Evolutionary conservation across 176 grass and related monocot species (phyloP).

Genomic region (Panicum miliaceum): DNA sequence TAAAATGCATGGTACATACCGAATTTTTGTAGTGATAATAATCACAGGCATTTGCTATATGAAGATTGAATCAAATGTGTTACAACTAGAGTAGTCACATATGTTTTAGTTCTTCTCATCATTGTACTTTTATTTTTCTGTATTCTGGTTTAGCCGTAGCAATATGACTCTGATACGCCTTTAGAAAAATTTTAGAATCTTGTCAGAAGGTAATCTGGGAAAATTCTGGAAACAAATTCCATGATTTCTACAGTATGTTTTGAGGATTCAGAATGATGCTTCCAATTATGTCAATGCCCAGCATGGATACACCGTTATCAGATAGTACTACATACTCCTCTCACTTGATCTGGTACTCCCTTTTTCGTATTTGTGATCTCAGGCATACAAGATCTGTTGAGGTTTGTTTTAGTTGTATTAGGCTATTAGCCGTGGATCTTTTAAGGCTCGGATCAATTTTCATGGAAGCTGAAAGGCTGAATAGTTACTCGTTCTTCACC

Average conservation of each 20-base stretch:
- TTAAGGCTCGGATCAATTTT: too few relatives aligned
- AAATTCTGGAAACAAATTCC: neutral
- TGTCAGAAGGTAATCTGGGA: neutral
- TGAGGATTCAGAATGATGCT: neutral
- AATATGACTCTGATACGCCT: neutral
- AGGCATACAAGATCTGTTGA: too few relatives aligned
- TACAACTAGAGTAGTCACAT: conserved; percentile 27
- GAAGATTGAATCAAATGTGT: conserved; percentile 23
- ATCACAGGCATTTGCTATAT: conserved; percentile 26
- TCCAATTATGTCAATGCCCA: neutral
- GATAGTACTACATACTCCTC: too few relatives aligned
- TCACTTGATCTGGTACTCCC: too few relatives aligned
- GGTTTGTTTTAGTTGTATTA: too few relatives aligned
- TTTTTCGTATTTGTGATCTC: too few relatives aligned
- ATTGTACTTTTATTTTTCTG: conserved; percentile 4
- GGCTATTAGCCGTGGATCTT: too few relatives aligned
- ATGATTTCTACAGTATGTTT: neutral
- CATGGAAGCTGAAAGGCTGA: too few relatives aligned
- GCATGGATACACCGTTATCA: neutral
- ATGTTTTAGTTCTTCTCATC: conserved; percentile 9
- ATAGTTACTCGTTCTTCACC: too few relatives aligned
- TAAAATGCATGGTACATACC: conserved; percentile 36
- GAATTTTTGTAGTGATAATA: conserved; percentile 43
- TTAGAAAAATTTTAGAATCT: neutral
- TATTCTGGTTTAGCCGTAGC: conserved; percentile 6